Conservation (phyloP, 192 early-diverging fungal species). For the Linnemannia zychae region DNA sequence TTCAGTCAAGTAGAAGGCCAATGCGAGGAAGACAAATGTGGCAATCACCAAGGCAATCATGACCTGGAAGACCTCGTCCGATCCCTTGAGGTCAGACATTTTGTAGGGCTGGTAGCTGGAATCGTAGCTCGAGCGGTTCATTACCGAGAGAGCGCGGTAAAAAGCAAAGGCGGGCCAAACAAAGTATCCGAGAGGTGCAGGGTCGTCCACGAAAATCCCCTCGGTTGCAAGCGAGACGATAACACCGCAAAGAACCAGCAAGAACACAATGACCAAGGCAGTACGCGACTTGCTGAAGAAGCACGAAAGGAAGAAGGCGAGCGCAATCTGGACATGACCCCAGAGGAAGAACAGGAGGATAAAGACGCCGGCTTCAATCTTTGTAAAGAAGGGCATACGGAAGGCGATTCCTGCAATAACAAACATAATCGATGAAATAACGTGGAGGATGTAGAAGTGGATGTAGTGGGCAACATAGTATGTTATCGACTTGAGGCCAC, state of each 20-base stretch:
- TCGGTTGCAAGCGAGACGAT: conserved; percentile 70
- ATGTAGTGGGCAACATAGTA: conserved; percentile 78
- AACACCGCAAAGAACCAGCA: conserved; percentile 75
- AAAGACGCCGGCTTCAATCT: conserved; percentile 64
- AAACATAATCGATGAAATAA: conserved; percentile 71
- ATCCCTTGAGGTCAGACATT: conserved; percentile 61
- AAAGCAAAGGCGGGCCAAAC: conserved; percentile 85
- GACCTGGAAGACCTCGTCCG: conserved; percentile 69
- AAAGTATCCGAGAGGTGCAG: conserved; percentile 63
- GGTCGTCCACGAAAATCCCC: conserved; percentile 50
- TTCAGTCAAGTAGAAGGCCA: conserved; percentile 60
- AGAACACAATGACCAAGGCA: conserved; percentile 73
- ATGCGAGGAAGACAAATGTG: conserved; percentile 60
- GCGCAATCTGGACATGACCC: conserved; percentile 73
- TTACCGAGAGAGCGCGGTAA: conserved; percentile 66
- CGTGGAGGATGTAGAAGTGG: conserved; percentile 71
- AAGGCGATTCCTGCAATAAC: conserved; percentile 69
- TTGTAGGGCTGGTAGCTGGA: conserved; percentile 62
- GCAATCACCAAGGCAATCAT: conserved; percentile 69
- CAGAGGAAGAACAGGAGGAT: conserved; percentile 74
- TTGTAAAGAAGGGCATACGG: conserved; percentile 74
- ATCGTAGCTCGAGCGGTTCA: conserved; percentile 67
- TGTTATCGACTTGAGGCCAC: conserved; percentile 69
- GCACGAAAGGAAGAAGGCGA: conserved; percentile 75
- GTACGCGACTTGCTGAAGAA: conserved; percentile 71